Conservation (phyloP, 345 rosid genomes). For the Syzygium grande region DNA sequence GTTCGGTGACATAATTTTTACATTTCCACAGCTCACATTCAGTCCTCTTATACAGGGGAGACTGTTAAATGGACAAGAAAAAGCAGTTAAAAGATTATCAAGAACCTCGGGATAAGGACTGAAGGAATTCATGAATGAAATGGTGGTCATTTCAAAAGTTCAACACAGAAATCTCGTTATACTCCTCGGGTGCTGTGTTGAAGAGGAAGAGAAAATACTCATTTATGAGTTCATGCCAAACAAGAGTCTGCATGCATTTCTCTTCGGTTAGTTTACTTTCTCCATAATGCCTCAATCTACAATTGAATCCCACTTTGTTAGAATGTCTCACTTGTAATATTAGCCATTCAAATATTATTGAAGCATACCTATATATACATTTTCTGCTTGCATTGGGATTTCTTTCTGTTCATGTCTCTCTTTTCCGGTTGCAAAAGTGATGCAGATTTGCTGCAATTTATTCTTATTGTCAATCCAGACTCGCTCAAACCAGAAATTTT, state of each 20-base stretch:
- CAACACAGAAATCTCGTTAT: conserved; percentile 30
- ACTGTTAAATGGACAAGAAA: conserved; percentile 15
- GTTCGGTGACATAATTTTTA: conserved; percentile 6
- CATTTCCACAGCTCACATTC: conserved; percentile 8
- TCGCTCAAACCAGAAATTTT: conserved; percentile 6
- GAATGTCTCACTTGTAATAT: no score
- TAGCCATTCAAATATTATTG: no score
- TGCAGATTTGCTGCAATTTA: background rate
- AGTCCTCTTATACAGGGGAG: conserved; percentile 17
- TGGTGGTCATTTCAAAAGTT: conserved; percentile 21
- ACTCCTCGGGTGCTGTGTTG: conserved; percentile 20
- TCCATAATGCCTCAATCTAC: background rate
- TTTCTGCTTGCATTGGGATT: no score
- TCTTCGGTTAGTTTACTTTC: background rate
- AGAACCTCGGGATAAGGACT: conserved; percentile 14
- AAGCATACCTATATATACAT: no score
- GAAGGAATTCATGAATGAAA: conserved; percentile 30
- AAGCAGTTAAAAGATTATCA: conserved; percentile 31
- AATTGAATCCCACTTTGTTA: no score
- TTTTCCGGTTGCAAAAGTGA: background rate
- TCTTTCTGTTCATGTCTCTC: no score
- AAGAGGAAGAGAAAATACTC: conserved; percentile 22
- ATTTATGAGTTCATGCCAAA: conserved; percentile 7
- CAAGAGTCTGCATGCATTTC: no score
- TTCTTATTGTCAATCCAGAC: conserved; percentile 23